Evolutionary conservation across 768 basidiomycete species (phyloP).

Genomic region (Leccinum variicolor): DNA sequence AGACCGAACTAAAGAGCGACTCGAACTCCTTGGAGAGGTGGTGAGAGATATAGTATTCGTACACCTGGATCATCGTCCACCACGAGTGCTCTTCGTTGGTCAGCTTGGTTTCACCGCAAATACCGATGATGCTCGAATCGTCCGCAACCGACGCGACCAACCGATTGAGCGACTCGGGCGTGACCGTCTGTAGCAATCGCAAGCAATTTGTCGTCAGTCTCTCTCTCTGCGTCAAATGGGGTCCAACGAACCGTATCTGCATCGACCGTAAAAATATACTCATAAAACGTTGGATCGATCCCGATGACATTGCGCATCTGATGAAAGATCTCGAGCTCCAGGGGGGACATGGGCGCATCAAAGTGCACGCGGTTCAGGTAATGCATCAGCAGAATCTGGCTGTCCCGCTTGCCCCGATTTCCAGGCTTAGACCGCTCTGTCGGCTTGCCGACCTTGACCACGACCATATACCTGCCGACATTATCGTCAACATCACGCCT

Average conservation of each 20-base stretch:
- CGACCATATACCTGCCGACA: conserved; percentile 71
- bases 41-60: conserved; percentile 94
- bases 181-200: conserved; percentile 63
- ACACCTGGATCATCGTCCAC: conserved; percentile 99
- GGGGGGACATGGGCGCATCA: conserved; percentile 87
- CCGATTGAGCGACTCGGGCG: conserved; percentile 86
- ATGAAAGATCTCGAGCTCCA: conserved; percentile 94
- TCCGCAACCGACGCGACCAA: conserved; percentile 85
- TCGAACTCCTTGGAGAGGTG: conserved; percentile 95
- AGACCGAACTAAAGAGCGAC: conserved; percentile 89
- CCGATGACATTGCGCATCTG: conserved; percentile 98
- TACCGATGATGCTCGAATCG: conserved; percentile 86
- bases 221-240: neutral
- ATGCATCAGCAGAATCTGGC: conserved; percentile 86
- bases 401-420: conserved; percentile 93
- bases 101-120: conserved; percentile 93
- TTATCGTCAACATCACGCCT: neutral
- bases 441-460: conserved; percentile 93
- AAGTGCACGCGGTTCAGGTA: conserved; percentile 95
- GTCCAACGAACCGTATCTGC: conserved; percentile 75
- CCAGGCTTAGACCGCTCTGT: conserved; percentile 90
- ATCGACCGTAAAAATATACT: conserved; percentile 96
- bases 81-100: conserved; percentile 91
- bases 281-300: conserved; percentile 95
- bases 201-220: neutral